These are phyloP conservation scores for Tilletia caries DNA, from an alignment of 1,284 basidiomycete genomes.

Conservation along the genomic window DNA sequence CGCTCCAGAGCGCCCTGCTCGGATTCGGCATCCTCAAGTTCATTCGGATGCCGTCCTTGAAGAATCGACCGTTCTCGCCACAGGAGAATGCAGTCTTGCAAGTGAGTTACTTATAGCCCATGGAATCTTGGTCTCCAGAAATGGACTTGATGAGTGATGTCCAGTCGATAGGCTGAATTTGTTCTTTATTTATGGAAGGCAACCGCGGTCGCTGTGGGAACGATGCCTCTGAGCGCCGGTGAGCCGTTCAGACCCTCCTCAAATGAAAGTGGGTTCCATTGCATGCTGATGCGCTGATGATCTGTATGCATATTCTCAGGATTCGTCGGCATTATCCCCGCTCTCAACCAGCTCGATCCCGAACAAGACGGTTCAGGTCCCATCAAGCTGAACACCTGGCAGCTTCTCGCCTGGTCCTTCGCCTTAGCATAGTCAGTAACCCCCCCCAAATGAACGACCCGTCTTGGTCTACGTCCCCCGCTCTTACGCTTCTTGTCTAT, in stretches of 20 bases:
- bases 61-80: constrained; percentile 64
- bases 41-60: constrained; percentile 57
- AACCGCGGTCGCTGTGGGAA: constrained; percentile 74
- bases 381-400: constrained; percentile 54
- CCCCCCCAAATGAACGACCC: neutral
- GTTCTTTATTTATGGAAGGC: constrained; percentile 57
- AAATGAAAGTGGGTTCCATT: too few species aligned
- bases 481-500: neutral
- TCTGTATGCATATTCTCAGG: constrained; percentile 56
- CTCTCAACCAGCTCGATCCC: constrained; percentile 72
- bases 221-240: constrained; percentile 79
- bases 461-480: neutral
- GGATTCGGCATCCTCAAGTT: constrained; percentile 78
- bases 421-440: constrained; percentile 24
- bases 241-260: neutral
- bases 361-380: constrained; percentile 73
- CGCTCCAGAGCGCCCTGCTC: constrained; percentile 83
- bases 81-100: constrained; percentile 88
- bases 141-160: too few species aligned
- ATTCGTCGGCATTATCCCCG: constrained; percentile 90
- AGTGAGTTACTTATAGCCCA: neutral
- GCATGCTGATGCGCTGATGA: neutral
- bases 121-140: too few species aligned
- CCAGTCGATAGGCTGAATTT: neutral
- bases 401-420: constrained; percentile 30